Evolutionary conservation across 2,329 filamentous ascomycete species (phyloP).

Genomic region (Ophiocordyceps camponoti-rufipedis): DNA sequence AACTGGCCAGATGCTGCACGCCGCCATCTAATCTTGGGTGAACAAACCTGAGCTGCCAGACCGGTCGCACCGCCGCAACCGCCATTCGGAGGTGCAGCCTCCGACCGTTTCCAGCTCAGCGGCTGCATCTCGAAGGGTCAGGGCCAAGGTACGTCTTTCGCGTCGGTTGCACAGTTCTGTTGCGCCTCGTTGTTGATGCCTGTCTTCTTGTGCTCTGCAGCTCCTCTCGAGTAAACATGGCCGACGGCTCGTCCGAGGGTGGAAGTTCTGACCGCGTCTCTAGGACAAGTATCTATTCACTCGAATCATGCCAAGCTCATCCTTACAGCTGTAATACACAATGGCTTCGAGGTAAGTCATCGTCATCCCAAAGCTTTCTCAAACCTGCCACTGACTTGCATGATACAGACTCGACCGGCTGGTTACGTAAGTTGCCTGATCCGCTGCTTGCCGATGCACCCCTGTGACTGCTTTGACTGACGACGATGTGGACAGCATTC

Average conservation of each 20-base stretch:
- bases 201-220: background rate
- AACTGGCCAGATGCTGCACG: background rate
- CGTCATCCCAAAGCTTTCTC: background rate
- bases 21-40: background rate
- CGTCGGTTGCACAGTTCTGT: background rate
- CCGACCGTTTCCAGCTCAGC: conserved; percentile 3
- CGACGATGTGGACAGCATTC: conserved; percentile 37
- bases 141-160: background rate
- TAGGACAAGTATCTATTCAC: background rate
- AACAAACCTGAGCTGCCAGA: background rate
- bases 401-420: conserved; percentile 55
- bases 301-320: conserved; percentile 10
- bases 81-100: conserved; percentile 4
- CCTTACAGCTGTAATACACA: conserved; percentile 12
- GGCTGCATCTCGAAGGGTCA: conserved; percentile 5
- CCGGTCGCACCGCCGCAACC: background rate
- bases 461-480: background rate
- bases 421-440: conserved; percentile 54
- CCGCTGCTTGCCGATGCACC: background rate
- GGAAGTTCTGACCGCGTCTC: background rate
- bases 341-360: conserved; percentile 36
- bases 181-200: background rate
- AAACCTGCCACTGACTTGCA: background rate
- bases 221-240: background rate
- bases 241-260: background rate